A percentile compares a stretch with the other conserved stretches of the same genome.
Conservation (phyloP, 2,329 filamentous ascomycete species). For the Sclerotinia spermophila region DNA sequence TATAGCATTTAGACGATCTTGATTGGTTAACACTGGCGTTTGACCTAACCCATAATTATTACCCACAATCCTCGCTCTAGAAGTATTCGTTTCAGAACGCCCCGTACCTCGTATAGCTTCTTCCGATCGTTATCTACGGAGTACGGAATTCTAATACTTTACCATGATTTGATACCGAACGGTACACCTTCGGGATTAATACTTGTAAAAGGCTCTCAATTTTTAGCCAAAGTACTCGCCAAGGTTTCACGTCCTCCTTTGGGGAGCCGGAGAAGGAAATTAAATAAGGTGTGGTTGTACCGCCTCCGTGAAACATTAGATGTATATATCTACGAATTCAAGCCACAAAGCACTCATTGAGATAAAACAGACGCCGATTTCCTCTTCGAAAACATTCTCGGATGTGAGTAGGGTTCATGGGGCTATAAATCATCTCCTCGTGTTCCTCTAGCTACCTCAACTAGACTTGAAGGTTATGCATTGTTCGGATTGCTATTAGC, state of each 20-base stretch:
- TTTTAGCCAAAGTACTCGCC: neutral
- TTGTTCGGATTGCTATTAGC: slow-evolving; percentile 7
- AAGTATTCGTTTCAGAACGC: neutral
- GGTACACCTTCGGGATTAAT: neutral
- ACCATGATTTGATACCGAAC: neutral
- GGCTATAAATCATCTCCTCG: neutral
- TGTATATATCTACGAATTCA: slow-evolving; percentile 9
- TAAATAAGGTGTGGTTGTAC: neutral
- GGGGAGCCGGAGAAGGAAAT: slow-evolving; percentile 12
- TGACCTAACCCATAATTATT: neutral
- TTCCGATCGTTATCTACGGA: neutral
- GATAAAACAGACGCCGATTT: neutral
- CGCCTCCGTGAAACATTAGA: neutral
- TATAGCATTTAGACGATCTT: neutral
- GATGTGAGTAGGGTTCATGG: neutral
- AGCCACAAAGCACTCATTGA: neutral
- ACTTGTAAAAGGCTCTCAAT: neutral
- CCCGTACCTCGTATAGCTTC: neutral
- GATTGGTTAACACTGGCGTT: neutral
- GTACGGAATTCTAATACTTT: neutral
- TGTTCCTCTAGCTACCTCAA: neutral
- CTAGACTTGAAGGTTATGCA: neutral
- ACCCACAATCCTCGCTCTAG: neutral
- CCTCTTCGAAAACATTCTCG: neutral
- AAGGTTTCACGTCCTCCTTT: neutral